These are phyloP conservation scores for Suillus discolor DNA, from an alignment of 768 basidiomycete genomes.

Conservation along the genomic window DNA sequence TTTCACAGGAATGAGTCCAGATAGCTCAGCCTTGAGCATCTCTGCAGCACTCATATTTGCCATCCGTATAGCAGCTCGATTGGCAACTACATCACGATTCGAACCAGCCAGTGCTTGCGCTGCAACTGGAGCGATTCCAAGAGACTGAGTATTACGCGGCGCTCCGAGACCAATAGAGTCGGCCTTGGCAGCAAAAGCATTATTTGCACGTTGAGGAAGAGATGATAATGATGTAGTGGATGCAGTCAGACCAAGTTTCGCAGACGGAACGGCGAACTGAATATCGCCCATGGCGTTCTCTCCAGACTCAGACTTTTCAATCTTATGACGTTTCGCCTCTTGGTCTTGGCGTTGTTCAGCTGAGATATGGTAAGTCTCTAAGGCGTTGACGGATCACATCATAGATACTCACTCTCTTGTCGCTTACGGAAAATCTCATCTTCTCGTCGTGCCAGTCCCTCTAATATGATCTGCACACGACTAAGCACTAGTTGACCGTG, in stretches of 20 bases:
- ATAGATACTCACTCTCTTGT: slow-evolving; percentile 77
- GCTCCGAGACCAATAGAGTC: slow-evolving; percentile 80
- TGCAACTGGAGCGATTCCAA: slow-evolving; percentile 58
- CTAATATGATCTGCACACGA: slow-evolving; percentile 91
- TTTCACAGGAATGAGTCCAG: slow-evolving; percentile 50
- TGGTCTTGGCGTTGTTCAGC: slow-evolving; percentile 94
- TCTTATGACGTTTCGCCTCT: slow-evolving; percentile 85
- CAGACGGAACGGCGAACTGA: slow-evolving; percentile 32
- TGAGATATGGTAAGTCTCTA: slow-evolving; percentile 35
- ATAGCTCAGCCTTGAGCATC: slow-evolving; percentile 87
- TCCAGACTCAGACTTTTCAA: slow-evolving; percentile 53
- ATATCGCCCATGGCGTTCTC: slow-evolving; percentile 33
- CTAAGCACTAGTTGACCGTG: slow-evolving; percentile 86
- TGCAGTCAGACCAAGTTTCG: slow-evolving; percentile 29
- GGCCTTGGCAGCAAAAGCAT: slow-evolving; percentile 74
- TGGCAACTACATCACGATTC: slow-evolving; percentile 90
- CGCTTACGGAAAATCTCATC: slow-evolving; percentile 93
- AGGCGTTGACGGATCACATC: slow-evolving; percentile 14
- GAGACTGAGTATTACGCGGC: slow-evolving; percentile 57
- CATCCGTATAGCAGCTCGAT: slow-evolving; percentile 88
- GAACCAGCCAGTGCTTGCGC: slow-evolving; percentile 78
- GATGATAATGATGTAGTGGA: slow-evolving; percentile 42
- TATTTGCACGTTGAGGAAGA: slow-evolving; percentile 63
- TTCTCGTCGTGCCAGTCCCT: slow-evolving; percentile 89
- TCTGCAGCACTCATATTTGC: slow-evolving; percentile 98